A percentile compares a stretch with the other conserved stretches of the same genome.
These are phyloP conservation scores for Boletus sp. DNA, from an alignment of 768 basidiomycete species.

Conservation along the genomic window DNA sequence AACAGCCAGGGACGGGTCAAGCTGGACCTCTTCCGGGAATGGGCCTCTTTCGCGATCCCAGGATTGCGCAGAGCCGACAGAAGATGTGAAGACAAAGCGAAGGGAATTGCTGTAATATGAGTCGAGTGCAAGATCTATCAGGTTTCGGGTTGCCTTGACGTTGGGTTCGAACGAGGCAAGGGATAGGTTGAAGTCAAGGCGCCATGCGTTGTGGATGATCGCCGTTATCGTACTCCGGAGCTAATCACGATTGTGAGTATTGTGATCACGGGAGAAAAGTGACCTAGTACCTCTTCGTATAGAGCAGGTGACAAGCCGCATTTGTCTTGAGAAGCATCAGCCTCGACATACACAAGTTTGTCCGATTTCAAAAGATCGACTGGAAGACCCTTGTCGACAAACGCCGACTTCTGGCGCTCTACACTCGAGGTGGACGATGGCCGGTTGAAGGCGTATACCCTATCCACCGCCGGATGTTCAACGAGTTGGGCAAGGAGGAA, in stretches of 20 bases:
- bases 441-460: conserved; percentile 35
- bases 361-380: conserved; percentile 23
- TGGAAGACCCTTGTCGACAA: conserved; percentile 35
- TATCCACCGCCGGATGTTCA: conserved; percentile 16
- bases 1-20: no score
- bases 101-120: conserved; percentile 1
- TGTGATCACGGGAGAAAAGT: no score
- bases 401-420: conserved; percentile 32
- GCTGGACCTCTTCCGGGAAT: no score
- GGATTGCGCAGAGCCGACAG: conserved; percentile 16
- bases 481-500: conserved; percentile 33
- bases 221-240: no score
- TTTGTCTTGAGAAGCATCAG: conserved; percentile 27
- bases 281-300: conserved; percentile 30
- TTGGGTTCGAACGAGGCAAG: no score
- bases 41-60: no score
- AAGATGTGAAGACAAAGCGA: conserved; percentile 28
- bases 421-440: conserved; percentile 5
- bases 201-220: no score
- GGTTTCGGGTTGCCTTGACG: no score
- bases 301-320: conserved; percentile 27
- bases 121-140: no score
- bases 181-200: no score
- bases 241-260: no score
- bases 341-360: no score